These are phyloP conservation scores for Pichia sp. DNA, from an alignment of 1,139 yeast genomes.

Conservation along the genomic window DNA sequence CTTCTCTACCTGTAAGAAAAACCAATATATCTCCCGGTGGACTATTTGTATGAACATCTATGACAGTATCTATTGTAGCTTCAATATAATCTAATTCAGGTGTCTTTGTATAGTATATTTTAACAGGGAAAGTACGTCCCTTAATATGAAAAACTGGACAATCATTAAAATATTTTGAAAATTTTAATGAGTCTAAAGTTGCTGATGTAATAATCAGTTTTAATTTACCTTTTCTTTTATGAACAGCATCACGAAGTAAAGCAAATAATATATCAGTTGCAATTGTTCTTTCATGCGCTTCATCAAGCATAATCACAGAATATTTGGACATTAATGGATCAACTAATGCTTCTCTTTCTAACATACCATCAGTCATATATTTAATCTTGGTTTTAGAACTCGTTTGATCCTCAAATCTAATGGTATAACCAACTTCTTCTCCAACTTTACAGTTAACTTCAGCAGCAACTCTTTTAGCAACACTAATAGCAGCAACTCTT, in stretches of 20 bases:
- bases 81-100: slow-evolving; percentile 85
- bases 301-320: slow-evolving; percentile 91
- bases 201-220: slow-evolving; percentile 87
- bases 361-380: slow-evolving; percentile 99
- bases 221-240: slow-evolving; percentile 61
- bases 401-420: slow-evolving; percentile 90
- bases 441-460: slow-evolving; percentile 57
- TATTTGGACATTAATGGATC: slow-evolving; percentile 78
- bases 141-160: slow-evolving; percentile 84
- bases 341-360: slow-evolving; percentile 93
- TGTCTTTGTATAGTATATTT: slow-evolving; percentile 63
- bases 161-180: slow-evolving; percentile 65
- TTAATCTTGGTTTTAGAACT: slow-evolving; percentile 73
- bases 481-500: slow-evolving; percentile 67
- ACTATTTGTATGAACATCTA: slow-evolving; percentile 77
- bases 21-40: slow-evolving; percentile 78
- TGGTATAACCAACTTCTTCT: slow-evolving; percentile 61
- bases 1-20: slow-evolving; percentile 86
- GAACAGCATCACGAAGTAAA: slow-evolving; percentile 63
- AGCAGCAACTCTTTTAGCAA: slow-evolving; percentile 62
- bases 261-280: slow-evolving; percentile 93
- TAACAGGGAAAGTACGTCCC: slow-evolving; percentile 88
- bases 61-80: slow-evolving; percentile 71
- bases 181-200: slow-evolving; percentile 79
- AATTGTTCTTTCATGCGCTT: slow-evolving; percentile 94